These are phyloP conservation scores for Cymbopogon citratus DNA, from an alignment of 176 grass and related monocot species.

Conservation along the genomic window DNA sequence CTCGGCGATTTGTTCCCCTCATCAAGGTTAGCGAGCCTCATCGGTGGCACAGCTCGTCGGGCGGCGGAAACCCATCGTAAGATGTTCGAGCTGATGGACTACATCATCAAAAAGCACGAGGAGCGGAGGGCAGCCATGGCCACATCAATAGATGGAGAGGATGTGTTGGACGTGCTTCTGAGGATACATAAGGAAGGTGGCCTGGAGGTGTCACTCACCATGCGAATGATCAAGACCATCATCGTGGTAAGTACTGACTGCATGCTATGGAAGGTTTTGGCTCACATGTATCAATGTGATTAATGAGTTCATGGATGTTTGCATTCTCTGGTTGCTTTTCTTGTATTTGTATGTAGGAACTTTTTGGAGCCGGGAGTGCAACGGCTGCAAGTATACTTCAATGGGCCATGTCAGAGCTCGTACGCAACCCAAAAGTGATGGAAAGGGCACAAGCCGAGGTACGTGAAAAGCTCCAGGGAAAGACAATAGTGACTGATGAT, in stretches of 20 bases:
- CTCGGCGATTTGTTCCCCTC: too few species aligned
- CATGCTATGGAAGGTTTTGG: too few species aligned
- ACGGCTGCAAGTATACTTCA: not conserved
- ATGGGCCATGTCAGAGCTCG: conserved; percentile 30
- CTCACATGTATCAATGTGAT: not conserved
- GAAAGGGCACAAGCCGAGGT: conserved; percentile 11
- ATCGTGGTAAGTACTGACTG: conserved; percentile 15
- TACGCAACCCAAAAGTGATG: not conserved
- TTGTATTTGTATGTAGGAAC: conserved; percentile 2
- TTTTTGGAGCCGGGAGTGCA: conserved; percentile 9
- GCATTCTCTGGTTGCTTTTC: not conserved
- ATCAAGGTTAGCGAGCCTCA: too few species aligned
- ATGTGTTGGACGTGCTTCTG: not conserved
- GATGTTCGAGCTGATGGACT: too few species aligned
- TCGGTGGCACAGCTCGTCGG: too few species aligned
- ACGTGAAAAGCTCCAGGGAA: not conserved
- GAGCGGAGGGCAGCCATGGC: too few species aligned
- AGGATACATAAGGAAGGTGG: conserved; percentile 26
- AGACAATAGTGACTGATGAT: not conserved
- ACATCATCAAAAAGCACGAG: too few species aligned
- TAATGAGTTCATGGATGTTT: not conserved
- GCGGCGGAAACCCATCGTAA: too few species aligned
- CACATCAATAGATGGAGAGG: too few species aligned
- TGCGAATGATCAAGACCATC: conserved; percentile 18
- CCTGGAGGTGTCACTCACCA: conserved; percentile 30